Evolutionary conservation across 345 rosid genomes (phyloP).

Genomic region (Rhodamnia argentea): DNA sequence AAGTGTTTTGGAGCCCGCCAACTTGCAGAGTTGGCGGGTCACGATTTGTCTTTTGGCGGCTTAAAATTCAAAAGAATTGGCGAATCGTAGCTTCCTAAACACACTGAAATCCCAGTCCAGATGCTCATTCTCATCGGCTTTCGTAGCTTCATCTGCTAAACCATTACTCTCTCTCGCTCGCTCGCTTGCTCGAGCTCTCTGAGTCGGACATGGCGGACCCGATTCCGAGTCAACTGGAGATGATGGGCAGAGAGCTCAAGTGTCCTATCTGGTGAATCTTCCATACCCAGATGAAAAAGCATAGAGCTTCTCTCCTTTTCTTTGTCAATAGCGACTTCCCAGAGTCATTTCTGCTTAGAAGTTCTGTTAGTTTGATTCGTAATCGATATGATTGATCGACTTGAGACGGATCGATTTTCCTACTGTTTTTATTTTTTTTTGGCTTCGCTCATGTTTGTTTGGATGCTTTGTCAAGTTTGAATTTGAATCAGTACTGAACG

Average conservation of each 20-base stretch:
- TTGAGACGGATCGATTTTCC: background rate
- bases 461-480: background rate
- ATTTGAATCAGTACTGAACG: background rate
- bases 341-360: background rate
- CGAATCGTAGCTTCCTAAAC: background rate
- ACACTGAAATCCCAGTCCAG: background rate
- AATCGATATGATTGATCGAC: background rate
- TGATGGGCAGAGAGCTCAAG: constrained; percentile 89
- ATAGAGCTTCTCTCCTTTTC: background rate
- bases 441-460: background rate
- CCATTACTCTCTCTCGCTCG: background rate
- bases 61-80: background rate
- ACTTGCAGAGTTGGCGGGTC: background rate
- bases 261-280: constrained; percentile 77
- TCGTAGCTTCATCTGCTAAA: background rate
- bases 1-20: background rate
- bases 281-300: background rate
- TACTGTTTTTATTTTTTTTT: background rate
- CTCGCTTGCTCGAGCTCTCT: background rate
- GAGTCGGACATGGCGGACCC: constrained; percentile 41
- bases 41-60: background rate
- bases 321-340: background rate
- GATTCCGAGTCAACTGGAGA: constrained; percentile 54
- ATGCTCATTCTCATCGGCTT: background rate
- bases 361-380: background rate